Evolutionary conservation across 2,329 filamentous ascomycete genomes (phyloP), one percentile per base, ranked within the genome.

Genomic region (Aspergillus arachidicola): DNA sequence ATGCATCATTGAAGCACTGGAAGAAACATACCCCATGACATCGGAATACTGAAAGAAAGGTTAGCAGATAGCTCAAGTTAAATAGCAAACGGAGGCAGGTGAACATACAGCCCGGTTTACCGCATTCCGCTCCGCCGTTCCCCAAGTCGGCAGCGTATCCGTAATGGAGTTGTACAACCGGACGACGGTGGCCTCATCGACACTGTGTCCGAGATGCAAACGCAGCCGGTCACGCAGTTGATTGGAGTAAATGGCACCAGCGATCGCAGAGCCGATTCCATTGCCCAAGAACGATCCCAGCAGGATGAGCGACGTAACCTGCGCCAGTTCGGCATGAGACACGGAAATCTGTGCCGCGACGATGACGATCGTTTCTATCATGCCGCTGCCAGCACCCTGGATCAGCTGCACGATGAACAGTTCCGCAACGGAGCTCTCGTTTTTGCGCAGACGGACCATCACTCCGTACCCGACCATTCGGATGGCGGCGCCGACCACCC

Each of bases 201-300:
- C 75, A 4, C 60, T 61, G 0, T 68, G 57, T 10, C 80, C 80
- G 6, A 84, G 68, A 41, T 78, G 76, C 9, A 69, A 62, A 54
- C 72, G 71, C 58, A 84, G 67, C 6, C 74, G 71, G 4, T 71
- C 62, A 36, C 78, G 76, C 64, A 85, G 77, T 0, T 78, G 76
- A n/a, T 77, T 78, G 0, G 82, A 84, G 66, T 85, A 85, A 16
- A 85, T 84, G 7, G 78, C 81, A 6, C 83, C 83, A 2, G 82
- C 81, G 54, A 84, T 78, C 48, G 78, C 76, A 7, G 77, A 71
- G 3, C 75, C 76, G 7, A 77, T 68, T 9, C 72, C 74, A 30
- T 72, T 70, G 14, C 70, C 74, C 54, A 85, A 65, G 60, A 80
- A 83, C 10, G 77, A 74, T 48, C 76, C 77, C 14, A 80, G 74